Evolutionary conservation across 805 yeast species (phyloP).

Genomic region (Ogataea populi-albae): DNA sequence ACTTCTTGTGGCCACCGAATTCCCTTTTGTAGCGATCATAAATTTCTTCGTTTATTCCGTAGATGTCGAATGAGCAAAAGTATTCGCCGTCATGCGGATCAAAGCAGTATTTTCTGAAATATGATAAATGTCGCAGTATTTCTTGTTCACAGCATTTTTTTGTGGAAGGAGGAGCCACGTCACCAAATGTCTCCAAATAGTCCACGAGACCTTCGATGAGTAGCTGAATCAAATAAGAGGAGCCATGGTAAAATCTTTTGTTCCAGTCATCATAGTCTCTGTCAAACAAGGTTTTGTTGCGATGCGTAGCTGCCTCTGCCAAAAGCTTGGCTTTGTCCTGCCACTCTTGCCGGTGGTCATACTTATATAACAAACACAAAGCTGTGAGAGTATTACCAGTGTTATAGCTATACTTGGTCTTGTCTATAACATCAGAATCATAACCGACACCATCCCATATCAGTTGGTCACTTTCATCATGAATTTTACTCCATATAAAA

Average conservation of each 20-base stretch:
- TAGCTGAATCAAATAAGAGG: slow-evolving; percentile 63
- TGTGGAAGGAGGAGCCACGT: slow-evolving; percentile 35
- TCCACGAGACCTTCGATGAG: slow-evolving; percentile 68
- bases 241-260: slow-evolving; percentile 62
- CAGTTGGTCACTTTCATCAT: slow-evolving; percentile 53
- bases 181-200: slow-evolving; percentile 50
- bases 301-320: slow-evolving; percentile 59
- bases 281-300: slow-evolving; percentile 55
- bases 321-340: slow-evolving; percentile 41
- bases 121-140: slow-evolving; percentile 51
- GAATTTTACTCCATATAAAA: slow-evolving; percentile 52
- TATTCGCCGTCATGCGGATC: slow-evolving; percentile 61
- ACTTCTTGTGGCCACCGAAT: slow-evolving; percentile 54
- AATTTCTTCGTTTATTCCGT: slow-evolving; percentile 46
- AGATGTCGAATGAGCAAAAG: slow-evolving; percentile 56
- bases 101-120: slow-evolving; percentile 54
- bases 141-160: slow-evolving; percentile 37
- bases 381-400: slow-evolving; percentile 64
- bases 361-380: slow-evolving; percentile 45
- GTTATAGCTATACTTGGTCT: slow-evolving; percentile 64
- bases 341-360: slow-evolving; percentile 53
- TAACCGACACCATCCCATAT: slow-evolving; percentile 61
- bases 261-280: slow-evolving; percentile 53
- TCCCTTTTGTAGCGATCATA: slow-evolving; percentile 49
- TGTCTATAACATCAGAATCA: slow-evolving; percentile 43